Conservation (phyloP, 208 protist genomes). For the Leishmania martiniquensis region DNA sequence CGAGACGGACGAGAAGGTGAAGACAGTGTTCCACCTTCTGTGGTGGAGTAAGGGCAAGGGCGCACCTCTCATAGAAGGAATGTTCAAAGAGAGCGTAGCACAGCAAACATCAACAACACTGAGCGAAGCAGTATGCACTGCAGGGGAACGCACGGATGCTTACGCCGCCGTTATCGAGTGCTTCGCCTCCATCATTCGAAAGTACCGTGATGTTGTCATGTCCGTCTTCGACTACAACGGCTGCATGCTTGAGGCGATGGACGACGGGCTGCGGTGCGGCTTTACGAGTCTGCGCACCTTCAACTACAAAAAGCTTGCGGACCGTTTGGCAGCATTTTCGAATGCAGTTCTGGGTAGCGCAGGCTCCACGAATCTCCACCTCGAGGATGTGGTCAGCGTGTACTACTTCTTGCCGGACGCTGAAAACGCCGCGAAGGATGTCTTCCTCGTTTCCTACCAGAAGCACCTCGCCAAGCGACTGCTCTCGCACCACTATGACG, state of each 20-base stretch:
- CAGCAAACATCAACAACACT: constrained; percentile 17
- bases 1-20: constrained; percentile 13
- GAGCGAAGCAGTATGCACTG: constrained; percentile 3
- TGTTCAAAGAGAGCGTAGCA: constrained; percentile 35
- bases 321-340: constrained; percentile 27
- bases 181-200: constrained; percentile 25
- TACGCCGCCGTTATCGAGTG: constrained; percentile 24
- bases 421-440: constrained; percentile 38
- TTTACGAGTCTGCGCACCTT: constrained; percentile 19
- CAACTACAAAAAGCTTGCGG: constrained; percentile 33
- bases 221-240: constrained; percentile 39
- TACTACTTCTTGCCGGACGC: constrained; percentile 56
- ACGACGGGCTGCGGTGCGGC: constrained; percentile 36
- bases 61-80: constrained; percentile 24
- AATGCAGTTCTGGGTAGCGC: constrained; percentile 15
- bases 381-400: constrained; percentile 48
- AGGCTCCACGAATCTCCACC: constrained; percentile 21
- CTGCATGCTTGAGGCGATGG: constrained; percentile 47
- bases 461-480: constrained; percentile 40
- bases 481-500: constrained; percentile 35
- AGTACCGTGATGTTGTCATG: constrained; percentile 25
- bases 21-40: constrained; percentile 31
- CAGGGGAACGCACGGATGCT: constrained; percentile 8
- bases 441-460: constrained; percentile 40
- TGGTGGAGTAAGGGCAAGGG: constrained; percentile 32